Conservation (phyloP, 768 basidiomycete genomes). For the Fomitopsis pulvina region DNA sequence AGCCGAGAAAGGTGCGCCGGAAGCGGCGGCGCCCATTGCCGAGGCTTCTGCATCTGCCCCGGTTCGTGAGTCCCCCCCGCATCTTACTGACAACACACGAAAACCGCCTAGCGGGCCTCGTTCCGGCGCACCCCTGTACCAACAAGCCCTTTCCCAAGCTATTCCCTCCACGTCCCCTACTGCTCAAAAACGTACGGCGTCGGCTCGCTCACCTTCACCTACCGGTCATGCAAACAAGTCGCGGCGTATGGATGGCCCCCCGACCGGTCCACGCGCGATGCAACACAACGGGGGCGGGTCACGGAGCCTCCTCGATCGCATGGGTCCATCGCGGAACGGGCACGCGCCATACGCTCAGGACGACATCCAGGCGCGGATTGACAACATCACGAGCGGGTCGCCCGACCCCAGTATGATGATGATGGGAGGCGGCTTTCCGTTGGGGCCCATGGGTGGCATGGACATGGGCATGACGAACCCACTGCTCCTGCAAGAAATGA, state of each 20-base stretch:
- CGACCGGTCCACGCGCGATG: constrained; percentile 87
- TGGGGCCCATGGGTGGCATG: constrained; percentile 37
- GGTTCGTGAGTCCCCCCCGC: constrained; percentile 25
- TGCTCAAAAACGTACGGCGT: constrained; percentile 59
- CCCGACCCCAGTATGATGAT: constrained; percentile 44
- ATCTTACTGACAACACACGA: constrained; percentile 34
- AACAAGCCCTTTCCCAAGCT: constrained; percentile 67
- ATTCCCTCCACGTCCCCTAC: constrained; percentile 42
- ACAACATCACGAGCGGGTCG: constrained; percentile 55
- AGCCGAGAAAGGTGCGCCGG: constrained; percentile 63
- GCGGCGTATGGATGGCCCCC: constrained; percentile 61
- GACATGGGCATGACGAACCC: constrained; percentile 69
- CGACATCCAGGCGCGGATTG: constrained; percentile 74
- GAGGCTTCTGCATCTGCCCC: constrained; percentile 25
- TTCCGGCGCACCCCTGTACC: constrained; percentile 49
- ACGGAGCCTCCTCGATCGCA: constrained; percentile 74
- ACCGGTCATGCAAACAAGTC: constrained; percentile 61
- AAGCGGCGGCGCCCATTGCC: constrained; percentile 29
- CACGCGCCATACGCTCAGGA: constrained; percentile 29
- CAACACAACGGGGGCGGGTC: constrained; percentile 29
- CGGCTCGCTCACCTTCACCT: constrained; percentile 59
- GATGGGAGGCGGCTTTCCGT: constrained; percentile 29
- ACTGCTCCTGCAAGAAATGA: constrained; percentile 77
- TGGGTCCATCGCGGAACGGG: constrained; percentile 40
- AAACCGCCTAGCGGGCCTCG: constrained; percentile 44